These are phyloP conservation scores for Penstemon davidsonii DNA, from an alignment of 257 asterid genomes.

Conservation along the genomic window DNA sequence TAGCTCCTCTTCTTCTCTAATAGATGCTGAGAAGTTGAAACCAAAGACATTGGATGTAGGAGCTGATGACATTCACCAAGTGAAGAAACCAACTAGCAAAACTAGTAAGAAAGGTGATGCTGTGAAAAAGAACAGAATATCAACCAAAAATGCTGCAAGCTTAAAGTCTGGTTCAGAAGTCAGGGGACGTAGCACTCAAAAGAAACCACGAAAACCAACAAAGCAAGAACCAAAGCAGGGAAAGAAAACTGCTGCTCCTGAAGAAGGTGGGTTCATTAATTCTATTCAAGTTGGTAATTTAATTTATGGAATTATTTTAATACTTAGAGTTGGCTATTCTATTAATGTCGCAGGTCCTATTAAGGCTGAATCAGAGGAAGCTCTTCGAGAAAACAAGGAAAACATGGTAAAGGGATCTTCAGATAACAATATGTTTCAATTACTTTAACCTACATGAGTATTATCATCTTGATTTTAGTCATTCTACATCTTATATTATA, in stretches of 20 bases:
- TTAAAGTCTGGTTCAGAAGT: constrained; percentile 43
- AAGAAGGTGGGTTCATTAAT: constrained; percentile 44
- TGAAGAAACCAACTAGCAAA: constrained; percentile 39
- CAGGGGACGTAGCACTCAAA: constrained; percentile 41
- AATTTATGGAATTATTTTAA: too few relatives aligned
- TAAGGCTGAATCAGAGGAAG: constrained; percentile 43
- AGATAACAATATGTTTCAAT: too few relatives aligned
- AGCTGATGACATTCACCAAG: constrained; percentile 36
- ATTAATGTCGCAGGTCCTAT: constrained; percentile 40
- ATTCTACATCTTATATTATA: too few relatives aligned
- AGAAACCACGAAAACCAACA: constrained; percentile 47
- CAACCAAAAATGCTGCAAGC: constrained; percentile 42
- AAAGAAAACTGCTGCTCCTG: constrained; percentile 48
- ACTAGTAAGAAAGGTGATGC: constrained; percentile 37
- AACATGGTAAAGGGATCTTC: constrained; percentile 52
- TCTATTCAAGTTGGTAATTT: too few relatives aligned
- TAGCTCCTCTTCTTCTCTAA: constrained; percentile 57
- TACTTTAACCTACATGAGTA: neutral
- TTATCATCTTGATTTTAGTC: too few relatives aligned
- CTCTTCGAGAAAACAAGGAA: constrained; percentile 73
- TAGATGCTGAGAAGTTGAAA: constrained; percentile 48
- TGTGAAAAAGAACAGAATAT: constrained; percentile 38
- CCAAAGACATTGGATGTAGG: constrained; percentile 39
- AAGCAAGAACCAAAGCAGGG: constrained; percentile 50
- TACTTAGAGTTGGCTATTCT: neutral